phyloP scores from a whole-genome alignment of 1,284 basidiomycete genomes.

The Cutaneotrichosporon cavernicola region DNA sequence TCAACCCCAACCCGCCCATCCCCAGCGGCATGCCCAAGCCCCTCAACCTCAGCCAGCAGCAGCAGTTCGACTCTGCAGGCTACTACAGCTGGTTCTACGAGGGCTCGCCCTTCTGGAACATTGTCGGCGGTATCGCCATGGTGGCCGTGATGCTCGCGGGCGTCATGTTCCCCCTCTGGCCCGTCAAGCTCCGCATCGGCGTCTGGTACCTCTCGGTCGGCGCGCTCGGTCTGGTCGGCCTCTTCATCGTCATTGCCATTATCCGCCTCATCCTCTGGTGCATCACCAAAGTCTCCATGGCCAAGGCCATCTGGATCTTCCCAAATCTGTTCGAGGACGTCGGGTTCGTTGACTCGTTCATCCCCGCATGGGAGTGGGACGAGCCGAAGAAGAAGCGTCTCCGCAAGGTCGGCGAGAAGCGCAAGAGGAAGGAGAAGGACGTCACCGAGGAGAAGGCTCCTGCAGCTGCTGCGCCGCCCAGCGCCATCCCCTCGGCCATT shows the following conservation, averaged over 20 bases:
- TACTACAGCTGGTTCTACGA: constrained; percentile 98
- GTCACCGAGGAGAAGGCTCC: constrained; percentile 1
- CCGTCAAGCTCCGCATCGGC: constrained; percentile 84
- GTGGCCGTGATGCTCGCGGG: constrained; percentile 90
- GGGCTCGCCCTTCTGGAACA: constrained; percentile 87
- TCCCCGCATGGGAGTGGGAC: constrained; percentile 97
- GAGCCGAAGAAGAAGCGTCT: constrained; percentile 83
- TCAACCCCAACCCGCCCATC: constrained; percentile 57
- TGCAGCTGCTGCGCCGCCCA: constrained; percentile 6
- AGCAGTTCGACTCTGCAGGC: constrained; percentile 68
- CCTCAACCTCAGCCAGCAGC: constrained; percentile 74
- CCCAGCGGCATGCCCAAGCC: constrained; percentile 72
- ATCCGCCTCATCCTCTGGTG: constrained; percentile 91
- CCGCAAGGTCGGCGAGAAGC: constrained; percentile 36
- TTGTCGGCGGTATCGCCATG: constrained; percentile 89
- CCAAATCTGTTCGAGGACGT: constrained; percentile 98
- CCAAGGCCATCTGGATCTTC: constrained; percentile 98
- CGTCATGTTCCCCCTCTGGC: constrained; percentile 99
- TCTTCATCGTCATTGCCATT: constrained; percentile 90
- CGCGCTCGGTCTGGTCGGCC: constrained; percentile 81
- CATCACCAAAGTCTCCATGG: constrained; percentile 79
- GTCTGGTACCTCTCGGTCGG: constrained; percentile 93
- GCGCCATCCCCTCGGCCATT: constrained; percentile 4
- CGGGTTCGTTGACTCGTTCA: constrained; percentile 98
- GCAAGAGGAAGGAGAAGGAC: constrained; percentile 22